These are phyloP conservation scores for Biancaea sappan DNA, from an alignment of 306 rosid genomes.

Conservation along the genomic window DNA sequence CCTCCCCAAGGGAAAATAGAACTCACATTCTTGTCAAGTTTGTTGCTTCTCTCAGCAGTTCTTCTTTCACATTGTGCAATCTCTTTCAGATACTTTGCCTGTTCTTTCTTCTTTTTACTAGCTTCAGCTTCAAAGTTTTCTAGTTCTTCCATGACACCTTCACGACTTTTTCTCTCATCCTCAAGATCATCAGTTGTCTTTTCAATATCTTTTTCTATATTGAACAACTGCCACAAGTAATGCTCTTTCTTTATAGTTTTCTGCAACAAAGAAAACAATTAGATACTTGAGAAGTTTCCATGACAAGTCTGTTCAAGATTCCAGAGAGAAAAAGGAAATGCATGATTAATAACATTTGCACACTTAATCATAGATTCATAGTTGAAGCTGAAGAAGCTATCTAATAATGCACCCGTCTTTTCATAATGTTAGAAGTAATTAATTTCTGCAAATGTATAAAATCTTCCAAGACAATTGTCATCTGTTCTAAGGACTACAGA, in stretches of 20 bases:
- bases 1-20: constrained; percentile 13
- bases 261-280: constrained; percentile 50
- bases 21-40: constrained; percentile 92
- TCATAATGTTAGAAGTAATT: background rate
- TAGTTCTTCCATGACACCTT: constrained; percentile 70
- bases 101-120: constrained; percentile 84
- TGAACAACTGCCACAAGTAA: constrained; percentile 87
- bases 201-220: constrained; percentile 71
- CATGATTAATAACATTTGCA: constrained; percentile 4
- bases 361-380: constrained; percentile 10
- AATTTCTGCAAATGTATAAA: background rate
- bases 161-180: constrained; percentile 67
- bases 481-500: background rate
- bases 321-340: constrained; percentile 27
- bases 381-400: constrained; percentile 17
- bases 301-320: constrained; percentile 2
- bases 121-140: constrained; percentile 71
- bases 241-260: constrained; percentile 82
- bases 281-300: constrained; percentile 28
- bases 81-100: constrained; percentile 78
- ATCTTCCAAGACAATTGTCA: background rate
- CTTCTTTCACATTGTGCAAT: constrained; percentile 70
- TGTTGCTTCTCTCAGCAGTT: constrained; percentile 74
- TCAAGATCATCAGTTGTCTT: constrained; percentile 75
- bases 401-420: constrained; percentile 10